Conservation (phyloP, 2,329 filamentous ascomycete species). For the Tolypocladium ovalisporum region DNA sequence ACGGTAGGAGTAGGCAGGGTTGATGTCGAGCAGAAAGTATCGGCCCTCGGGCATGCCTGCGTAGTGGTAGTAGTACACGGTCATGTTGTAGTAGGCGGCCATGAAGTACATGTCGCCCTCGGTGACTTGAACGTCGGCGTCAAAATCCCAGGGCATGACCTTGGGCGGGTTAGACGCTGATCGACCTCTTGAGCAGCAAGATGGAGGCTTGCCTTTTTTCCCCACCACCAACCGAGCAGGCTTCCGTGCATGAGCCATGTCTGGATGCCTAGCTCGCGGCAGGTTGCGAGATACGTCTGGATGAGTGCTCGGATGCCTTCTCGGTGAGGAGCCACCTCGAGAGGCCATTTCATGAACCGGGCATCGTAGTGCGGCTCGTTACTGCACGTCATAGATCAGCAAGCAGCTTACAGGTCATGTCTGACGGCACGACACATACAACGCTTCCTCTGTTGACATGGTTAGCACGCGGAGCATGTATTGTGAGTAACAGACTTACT, state of each 20-base stretch:
- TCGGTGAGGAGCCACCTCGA: slow-evolving; percentile 44
- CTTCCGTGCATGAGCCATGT: slow-evolving; percentile 82
- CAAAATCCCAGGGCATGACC: slow-evolving; percentile 68
- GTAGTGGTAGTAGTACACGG: slow-evolving; percentile 31
- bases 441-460: background rate
- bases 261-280: slow-evolving; percentile 54
- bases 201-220: slow-evolving; percentile 30
- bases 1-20: slow-evolving; percentile 28
- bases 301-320: slow-evolving; percentile 55
- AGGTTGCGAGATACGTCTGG: slow-evolving; percentile 60
- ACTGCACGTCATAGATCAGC: background rate
- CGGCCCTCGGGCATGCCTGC: slow-evolving; percentile 25
- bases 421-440: background rate
- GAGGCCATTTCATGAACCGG: slow-evolving; percentile 26
- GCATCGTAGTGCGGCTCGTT: slow-evolving; percentile 17
- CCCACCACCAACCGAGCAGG: slow-evolving; percentile 85
- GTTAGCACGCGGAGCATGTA: background rate
- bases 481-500: slow-evolving; percentile 5
- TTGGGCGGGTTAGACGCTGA: slow-evolving; percentile 15
- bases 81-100: slow-evolving; percentile 55
- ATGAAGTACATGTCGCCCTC: slow-evolving; percentile 55
- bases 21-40: slow-evolving; percentile 38
- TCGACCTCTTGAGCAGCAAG: background rate
- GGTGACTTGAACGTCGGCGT: slow-evolving; percentile 65
- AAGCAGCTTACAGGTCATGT: too few relatives aligned